phyloP scores from a whole-genome alignment of 306 rosid species.

The Casuarina equisetifolia region DNA sequence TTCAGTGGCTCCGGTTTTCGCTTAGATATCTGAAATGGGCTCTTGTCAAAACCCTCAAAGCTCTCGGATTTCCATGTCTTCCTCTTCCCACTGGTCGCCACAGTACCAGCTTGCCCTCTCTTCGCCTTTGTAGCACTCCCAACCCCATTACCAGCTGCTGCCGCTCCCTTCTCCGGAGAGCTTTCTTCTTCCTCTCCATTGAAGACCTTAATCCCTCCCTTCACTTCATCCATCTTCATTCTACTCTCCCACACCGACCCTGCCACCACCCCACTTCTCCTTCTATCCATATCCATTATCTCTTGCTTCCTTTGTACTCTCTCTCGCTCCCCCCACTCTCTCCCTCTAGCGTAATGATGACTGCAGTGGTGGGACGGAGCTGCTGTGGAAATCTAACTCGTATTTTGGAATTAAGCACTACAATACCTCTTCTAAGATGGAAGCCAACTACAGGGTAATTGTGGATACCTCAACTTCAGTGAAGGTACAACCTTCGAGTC shows the following conservation, averaged over 20 bases:
- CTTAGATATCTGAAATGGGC: conserved; percentile 37
- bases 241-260: conserved; percentile 94
- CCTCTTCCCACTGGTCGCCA: conserved; percentile 47
- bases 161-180: conserved; percentile 25
- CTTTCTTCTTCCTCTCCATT: conserved; percentile 44
- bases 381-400: conserved; percentile 24
- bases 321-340: neutral
- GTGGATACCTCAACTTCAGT: neutral
- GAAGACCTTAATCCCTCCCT: conserved; percentile 76
- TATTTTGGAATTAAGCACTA: neutral
- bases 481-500: neutral
- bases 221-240: conserved; percentile 72
- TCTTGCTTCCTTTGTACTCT: neutral
- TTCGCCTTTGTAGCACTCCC: conserved; percentile 32
- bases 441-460: neutral
- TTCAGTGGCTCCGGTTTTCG: conserved; percentile 40
- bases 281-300: conserved; percentile 51
- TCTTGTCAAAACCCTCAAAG: conserved; percentile 43
- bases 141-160: neutral
- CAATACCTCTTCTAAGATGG: neutral
- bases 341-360: conserved; percentile 23
- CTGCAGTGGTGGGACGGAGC: conserved; percentile 37
- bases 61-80: conserved; percentile 67
- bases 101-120: conserved; percentile 35
- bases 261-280: conserved; percentile 56